These are phyloP conservation scores for Suillus tomentosus DNA, from an alignment of 768 basidiomycete genomes.

Conservation along the genomic window DNA sequence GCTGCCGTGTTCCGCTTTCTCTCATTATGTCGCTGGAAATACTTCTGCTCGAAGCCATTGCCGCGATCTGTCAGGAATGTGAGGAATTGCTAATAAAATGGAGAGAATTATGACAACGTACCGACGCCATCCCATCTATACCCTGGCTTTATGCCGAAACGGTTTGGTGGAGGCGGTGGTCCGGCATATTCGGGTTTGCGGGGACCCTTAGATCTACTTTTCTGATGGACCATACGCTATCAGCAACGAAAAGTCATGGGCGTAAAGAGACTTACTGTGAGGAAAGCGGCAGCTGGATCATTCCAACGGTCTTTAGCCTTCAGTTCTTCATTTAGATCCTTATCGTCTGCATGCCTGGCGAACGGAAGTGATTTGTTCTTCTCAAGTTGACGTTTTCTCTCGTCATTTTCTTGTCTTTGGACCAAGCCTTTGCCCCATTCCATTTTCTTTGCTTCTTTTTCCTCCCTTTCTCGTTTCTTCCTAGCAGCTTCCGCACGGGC, in stretches of 20 bases:
- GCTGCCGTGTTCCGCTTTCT: slow-evolving; percentile 68
- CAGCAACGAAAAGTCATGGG: not conserved
- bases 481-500: slow-evolving; percentile 83
- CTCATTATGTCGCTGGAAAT: slow-evolving; percentile 83
- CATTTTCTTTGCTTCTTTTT: slow-evolving; percentile 90
- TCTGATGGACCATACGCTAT: slow-evolving; percentile 43
- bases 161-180: slow-evolving; percentile 89
- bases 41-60: slow-evolving; percentile 93
- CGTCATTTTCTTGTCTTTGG: slow-evolving; percentile 81
- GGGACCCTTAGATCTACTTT: slow-evolving; percentile 73
- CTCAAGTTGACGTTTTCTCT: slow-evolving; percentile 63
- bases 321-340: slow-evolving; percentile 81
- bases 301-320: slow-evolving; percentile 88
- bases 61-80: slow-evolving; percentile 63
- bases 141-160: slow-evolving; percentile 93
- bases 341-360: slow-evolving; percentile 81
- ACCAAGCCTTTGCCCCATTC: slow-evolving; percentile 98
- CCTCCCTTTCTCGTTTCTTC: slow-evolving; percentile 77
- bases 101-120: slow-evolving; percentile 36
- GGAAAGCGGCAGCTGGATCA: slow-evolving; percentile 94
- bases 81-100: slow-evolving; percentile 10
- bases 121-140: slow-evolving; percentile 99
- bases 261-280: slow-evolving; percentile 60
- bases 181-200: slow-evolving; percentile 84
- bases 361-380: slow-evolving; percentile 67